These are phyloP conservation scores for Canavalia gladiata DNA, from an alignment of 306 rosid genomes.

Conservation along the genomic window DNA sequence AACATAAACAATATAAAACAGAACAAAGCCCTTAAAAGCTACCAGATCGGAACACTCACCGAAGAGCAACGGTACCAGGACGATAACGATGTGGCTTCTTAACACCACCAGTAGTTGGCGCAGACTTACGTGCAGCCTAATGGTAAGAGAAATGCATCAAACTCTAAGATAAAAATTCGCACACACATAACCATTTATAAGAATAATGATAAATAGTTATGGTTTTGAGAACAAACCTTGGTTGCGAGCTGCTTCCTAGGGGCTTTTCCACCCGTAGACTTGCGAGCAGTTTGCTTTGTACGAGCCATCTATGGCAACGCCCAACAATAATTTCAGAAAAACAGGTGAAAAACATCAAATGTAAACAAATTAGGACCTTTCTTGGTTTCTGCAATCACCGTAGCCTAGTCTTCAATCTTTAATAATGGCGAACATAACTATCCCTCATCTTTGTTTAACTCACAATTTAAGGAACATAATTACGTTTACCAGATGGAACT, in stretches of 20 bases:
- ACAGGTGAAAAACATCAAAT: too few relatives aligned
- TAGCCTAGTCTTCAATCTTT: background rate
- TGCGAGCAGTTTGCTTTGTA: slow-evolving; percentile 99
- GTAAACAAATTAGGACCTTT: background rate
- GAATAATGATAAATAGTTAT: background rate
- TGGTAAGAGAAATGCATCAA: fast-evolving
- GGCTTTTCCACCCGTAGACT: slow-evolving; percentile 96
- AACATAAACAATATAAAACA: background rate
- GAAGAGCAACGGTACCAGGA: slow-evolving; percentile 97
- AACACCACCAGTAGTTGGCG: slow-evolving; percentile 97
- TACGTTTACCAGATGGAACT: background rate
- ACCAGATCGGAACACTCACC: slow-evolving; percentile 51
- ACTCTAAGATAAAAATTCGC: background rate
- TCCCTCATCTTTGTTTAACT: background rate
- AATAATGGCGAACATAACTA: background rate
- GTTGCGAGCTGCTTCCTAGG: slow-evolving; percentile 99
- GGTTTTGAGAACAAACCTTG: slow-evolving; percentile 58
- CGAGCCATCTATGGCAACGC: slow-evolving; percentile 78
- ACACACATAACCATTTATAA: background rate
- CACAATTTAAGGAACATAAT: background rate
- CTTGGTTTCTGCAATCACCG: background rate
- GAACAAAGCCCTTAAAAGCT: background rate
- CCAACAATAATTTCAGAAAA: too few relatives aligned
- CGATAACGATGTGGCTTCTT: slow-evolving; percentile 98
- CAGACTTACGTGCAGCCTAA: slow-evolving; percentile 98